phyloP scores from a whole-genome alignment of 176 grass and related monocot genomes.

The Poa annua region DNA sequence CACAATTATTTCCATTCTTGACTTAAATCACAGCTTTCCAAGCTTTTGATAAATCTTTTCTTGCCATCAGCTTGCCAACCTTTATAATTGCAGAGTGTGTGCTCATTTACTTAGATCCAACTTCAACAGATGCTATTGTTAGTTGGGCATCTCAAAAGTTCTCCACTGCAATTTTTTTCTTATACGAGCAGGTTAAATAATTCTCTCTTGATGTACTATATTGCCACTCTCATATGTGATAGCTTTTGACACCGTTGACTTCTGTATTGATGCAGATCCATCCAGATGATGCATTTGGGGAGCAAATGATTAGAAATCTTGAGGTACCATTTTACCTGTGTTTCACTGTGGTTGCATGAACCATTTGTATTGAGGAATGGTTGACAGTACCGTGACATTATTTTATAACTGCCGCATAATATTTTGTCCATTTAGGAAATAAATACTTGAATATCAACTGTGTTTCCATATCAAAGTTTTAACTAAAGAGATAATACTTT shows the following conservation, averaged over 20 bases:
- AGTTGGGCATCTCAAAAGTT: conserved; percentile 85
- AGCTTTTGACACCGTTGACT: conserved; percentile 27
- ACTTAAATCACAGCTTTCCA: conserved; percentile 28
- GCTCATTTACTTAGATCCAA: conserved; percentile 93
- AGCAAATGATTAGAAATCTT: conserved; percentile 98
- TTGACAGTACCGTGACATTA: background rate
- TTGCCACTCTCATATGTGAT: conserved; percentile 21
- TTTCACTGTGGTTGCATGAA: background rate
- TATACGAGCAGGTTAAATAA: conserved; percentile 85
- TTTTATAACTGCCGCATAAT: conserved; percentile 12
- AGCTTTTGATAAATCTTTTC: conserved; percentile 59
- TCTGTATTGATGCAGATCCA: conserved; percentile 70
- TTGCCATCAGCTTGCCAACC: conserved; percentile 92
- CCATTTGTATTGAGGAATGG: conserved; percentile 27
- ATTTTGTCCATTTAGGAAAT: conserved; percentile 1
- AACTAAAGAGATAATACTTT: background rate
- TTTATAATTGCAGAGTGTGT: conserved; percentile 99
- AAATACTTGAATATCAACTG: background rate
- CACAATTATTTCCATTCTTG: conserved; percentile 15
- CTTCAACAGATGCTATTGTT: conserved; percentile 71
- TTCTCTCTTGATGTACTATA: conserved; percentile 34
- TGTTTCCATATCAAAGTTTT: background rate
- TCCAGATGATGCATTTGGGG: conserved; percentile 97
- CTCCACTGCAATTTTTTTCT: conserved; percentile 78
- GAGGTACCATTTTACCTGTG: conserved; percentile 56